Evolutionary conservation across 495 filamentous ascomycete genomes (phyloP), one percentile per base, ranked within the genome.

Genomic region (Daldinia loculata): DNA sequence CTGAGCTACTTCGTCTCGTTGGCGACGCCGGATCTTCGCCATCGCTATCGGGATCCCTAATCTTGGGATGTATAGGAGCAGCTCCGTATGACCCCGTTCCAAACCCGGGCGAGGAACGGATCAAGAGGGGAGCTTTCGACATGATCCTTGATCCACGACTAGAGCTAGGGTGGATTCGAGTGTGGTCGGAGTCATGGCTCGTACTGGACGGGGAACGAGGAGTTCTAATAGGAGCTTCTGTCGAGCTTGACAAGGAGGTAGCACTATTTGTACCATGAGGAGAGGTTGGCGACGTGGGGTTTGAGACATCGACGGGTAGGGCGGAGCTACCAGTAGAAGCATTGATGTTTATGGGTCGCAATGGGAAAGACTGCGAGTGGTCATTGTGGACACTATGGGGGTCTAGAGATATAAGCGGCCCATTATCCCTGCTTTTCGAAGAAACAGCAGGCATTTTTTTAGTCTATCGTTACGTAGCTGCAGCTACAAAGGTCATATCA

Each of bases 91-190:
- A 71, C 30, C 67, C 75, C 8, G 70, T 76, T 29, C 75, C 74
- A 75, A 85, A 83, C 17, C 86, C 86, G 56, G 87, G 85, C 66
- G 88, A 85, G 61, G 86, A 85, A 67, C 87, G 88, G 63, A 90
- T 79, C 53, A 88, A 77, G 34, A 88, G 83, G 45, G 81, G 85
- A 51, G 80, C 78, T 72, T 82, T 83, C 66, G 85, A 88, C 88
- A 90, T 90, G 72, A 48, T 75, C 56, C 56, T 72, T 55, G 45
- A 52, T 57, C 64, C 64, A 67, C 50, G 58, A 61, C 59, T 61
- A 39, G 70, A 67, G 68, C 59, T 66, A 61, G 67, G 39, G 59
- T 63, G 51, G 56, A 67, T 59, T 67, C 58, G 56, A 63, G 48
- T 63, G 27, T 63, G 60, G 38, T 66, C 45, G 56, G 34, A 64